Evolutionary conservation across 2,329 filamentous ascomycete genomes (phyloP).

Genomic region (Cordyceps cateniannulata): DNA sequence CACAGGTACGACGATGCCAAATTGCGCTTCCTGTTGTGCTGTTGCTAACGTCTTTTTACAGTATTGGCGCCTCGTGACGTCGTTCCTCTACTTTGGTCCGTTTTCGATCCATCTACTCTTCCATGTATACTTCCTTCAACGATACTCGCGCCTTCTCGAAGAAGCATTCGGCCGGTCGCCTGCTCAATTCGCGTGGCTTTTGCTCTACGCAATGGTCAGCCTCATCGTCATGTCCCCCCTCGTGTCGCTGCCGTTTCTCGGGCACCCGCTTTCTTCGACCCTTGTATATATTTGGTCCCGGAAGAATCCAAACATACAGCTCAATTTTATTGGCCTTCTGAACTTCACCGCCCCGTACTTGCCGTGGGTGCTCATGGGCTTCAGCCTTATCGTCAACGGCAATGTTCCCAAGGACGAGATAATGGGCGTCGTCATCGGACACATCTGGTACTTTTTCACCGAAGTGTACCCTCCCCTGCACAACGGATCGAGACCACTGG

Average conservation of each 20-base stretch:
- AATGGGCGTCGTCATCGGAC: constrained; percentile 88
- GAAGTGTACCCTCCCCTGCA: constrained; percentile 94
- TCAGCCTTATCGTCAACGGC: constrained; percentile 86
- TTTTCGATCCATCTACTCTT: constrained; percentile 91
- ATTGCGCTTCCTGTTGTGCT: neutral
- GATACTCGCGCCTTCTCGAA: constrained; percentile 91
- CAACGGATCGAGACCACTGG: constrained; percentile 75
- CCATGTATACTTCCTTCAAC: constrained; percentile 96
- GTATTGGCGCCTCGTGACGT: constrained; percentile 96
- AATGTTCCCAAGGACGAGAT: constrained; percentile 92
- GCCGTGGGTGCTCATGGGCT: constrained; percentile 91
- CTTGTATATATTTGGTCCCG: constrained; percentile 98
- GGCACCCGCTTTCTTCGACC: constrained; percentile 86
- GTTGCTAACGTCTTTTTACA: constrained; percentile 30
- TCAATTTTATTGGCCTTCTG: constrained; percentile 82
- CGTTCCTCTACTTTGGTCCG: constrained; percentile 95
- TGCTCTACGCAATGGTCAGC: constrained; percentile 75
- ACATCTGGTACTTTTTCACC: constrained; percentile 97
- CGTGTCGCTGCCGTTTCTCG: constrained; percentile 87
- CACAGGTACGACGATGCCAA: constrained; percentile 56
- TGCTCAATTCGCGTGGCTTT: constrained; percentile 90
- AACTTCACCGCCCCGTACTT: constrained; percentile 92
- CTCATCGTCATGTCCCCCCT: constrained; percentile 79
- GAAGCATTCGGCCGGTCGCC: constrained; percentile 88
- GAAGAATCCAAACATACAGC: constrained; percentile 82